Base-by-base conservation (phyloP, 805 yeast species). In the Saturnispora bothae region DNA sequence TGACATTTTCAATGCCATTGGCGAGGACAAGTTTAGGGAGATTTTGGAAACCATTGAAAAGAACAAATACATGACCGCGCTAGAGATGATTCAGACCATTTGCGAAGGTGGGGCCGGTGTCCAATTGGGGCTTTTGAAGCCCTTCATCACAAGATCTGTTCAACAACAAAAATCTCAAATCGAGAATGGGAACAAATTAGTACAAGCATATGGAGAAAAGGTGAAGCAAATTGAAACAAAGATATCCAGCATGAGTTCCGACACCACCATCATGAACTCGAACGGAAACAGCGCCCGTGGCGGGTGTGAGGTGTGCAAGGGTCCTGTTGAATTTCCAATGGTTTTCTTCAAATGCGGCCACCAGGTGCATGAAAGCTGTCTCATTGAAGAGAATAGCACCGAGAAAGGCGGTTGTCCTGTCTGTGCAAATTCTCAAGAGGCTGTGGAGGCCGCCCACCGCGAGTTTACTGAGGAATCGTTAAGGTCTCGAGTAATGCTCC, bases 301-400 rank as follows among this genome's bases (percentile, higher is more conserved):
- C 20, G 65, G 64, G 27, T 88, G 96, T 51, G 62, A 73, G 12
- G 66, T 73, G 14, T 88, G 96, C 53, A 64, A 70, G 8, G 61
- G 69, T 31, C 67, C 71, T 10, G 59, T 89, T 16, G 94, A 83
- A 42, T 66, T 78, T 30, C 96, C 97, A 0, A 69, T 79, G 3
- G 72, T 83, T 1, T 94, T 83, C 49, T 92, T 89, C 63, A 72
- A 76, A 45, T 92, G 98, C 61, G 68, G 69, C 22, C 98, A 92
- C 51, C 75, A 92, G 3, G 86, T 74, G 52, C 97, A 92, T 52
- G 83, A 80, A 48, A 65, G 80, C 31, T 92, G 98, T 53, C 58
- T 56, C 4, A 34, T 41, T 8, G 39, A 44, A 8, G 40, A 16
- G 4, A 9, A n/a, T 6, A 41, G 33, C 29, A 17, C 21, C 12